These are phyloP conservation scores for Microdochium paspali DNA, from an alignment of 2,329 filamentous ascomycete genomes.

Conservation along the genomic window DNA sequence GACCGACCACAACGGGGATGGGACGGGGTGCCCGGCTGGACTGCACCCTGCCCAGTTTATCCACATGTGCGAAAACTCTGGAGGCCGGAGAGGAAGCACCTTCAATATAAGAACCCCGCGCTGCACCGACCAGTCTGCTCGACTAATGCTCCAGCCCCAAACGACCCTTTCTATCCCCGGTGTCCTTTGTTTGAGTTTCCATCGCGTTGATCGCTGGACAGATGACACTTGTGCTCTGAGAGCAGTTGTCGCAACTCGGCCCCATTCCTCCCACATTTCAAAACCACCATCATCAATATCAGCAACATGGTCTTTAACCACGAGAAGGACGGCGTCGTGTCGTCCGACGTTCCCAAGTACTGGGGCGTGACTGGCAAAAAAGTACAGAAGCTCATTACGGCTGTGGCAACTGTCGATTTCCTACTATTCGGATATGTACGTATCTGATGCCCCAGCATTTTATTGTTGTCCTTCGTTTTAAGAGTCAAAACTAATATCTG, in stretches of 20 bases:
- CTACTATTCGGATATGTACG: slow-evolving; percentile 15
- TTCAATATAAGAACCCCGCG: not conserved
- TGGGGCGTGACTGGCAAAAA: slow-evolving; percentile 18
- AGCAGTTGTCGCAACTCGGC: too few relatives aligned
- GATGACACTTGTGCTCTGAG: not conserved
- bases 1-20: not conserved
- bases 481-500: not conserved
- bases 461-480: not conserved
- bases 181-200: not conserved
- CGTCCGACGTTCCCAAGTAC: slow-evolving; percentile 19
- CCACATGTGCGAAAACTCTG: not conserved
- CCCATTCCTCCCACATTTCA: too few relatives aligned
- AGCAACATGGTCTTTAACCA: slow-evolving; percentile 6
- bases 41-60: too few relatives aligned
- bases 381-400: slow-evolving; percentile 17
- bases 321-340: slow-evolving; percentile 14
- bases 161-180: not conserved
- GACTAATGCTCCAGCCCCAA: not conserved
- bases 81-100: not conserved
- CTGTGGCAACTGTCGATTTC: slow-evolving; percentile 16
- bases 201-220: not conserved
- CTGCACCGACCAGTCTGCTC: not conserved
- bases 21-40: not conserved
- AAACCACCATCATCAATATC: not conserved
- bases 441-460: not conserved